These are phyloP conservation scores for Earliella scabrosa DNA, from an alignment of 1,284 basidiomycete species.

Conservation along the genomic window DNA sequence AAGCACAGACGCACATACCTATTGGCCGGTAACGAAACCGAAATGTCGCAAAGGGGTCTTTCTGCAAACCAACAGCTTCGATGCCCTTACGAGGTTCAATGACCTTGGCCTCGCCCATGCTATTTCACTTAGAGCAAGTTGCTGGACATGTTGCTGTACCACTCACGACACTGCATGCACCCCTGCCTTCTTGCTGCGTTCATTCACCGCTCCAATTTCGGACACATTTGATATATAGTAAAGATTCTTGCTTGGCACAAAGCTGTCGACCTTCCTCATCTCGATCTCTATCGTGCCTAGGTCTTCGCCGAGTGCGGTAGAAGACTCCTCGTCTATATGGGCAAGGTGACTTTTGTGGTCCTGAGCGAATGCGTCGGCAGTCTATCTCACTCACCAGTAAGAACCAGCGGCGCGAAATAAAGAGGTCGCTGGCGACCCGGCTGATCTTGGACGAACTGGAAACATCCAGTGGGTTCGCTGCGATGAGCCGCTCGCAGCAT, in stretches of 20 bases:
- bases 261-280: slow-evolving; percentile 2
- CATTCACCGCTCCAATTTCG: slow-evolving; percentile 17
- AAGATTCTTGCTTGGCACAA: too few relatives aligned
- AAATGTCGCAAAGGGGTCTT: slow-evolving; percentile 11
- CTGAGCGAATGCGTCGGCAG: not conserved
- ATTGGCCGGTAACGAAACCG: slow-evolving; percentile 16
- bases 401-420: not conserved
- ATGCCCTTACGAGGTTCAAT: not conserved
- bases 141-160: too few relatives aligned
- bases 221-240: not conserved
- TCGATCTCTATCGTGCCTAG: not conserved
- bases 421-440: not conserved
- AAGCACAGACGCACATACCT: slow-evolving; percentile 6
- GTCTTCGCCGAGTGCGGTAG: too few relatives aligned
- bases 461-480: not conserved
- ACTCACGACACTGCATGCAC: slow-evolving; percentile 20
- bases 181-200: slow-evolving; percentile 24
- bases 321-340: slow-evolving; percentile 4
- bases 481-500: not conserved
- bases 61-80: not conserved
- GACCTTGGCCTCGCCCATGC: not conserved
- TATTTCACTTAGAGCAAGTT: too few relatives aligned
- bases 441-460: not conserved
- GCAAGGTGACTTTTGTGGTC: not conserved
- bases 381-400: too few relatives aligned